Conservation (phyloP, 192 early-diverging fungal species). For the Chytriomyces sp. region DNA sequence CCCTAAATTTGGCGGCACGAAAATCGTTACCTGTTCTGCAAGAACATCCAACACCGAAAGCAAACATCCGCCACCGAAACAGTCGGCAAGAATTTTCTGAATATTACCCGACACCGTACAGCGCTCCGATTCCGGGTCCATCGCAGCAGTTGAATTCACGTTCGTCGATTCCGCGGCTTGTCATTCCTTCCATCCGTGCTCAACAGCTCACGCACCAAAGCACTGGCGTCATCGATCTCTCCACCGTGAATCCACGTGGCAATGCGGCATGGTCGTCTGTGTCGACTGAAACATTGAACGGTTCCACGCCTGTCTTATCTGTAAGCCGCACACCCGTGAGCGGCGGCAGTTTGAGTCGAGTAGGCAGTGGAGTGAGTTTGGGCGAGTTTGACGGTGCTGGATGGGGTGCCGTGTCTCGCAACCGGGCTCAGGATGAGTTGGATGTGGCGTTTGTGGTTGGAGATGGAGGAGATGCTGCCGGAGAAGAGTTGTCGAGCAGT, state of each 20-base stretch:
- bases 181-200: background rate
- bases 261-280: background rate
- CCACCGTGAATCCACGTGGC: background rate
- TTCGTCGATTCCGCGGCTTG: slow-evolving; percentile 11
- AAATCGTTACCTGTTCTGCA: background rate
- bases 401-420: background rate
- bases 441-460: background rate
- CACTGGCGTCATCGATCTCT: background rate
- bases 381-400: background rate
- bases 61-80: background rate
- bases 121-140: background rate
- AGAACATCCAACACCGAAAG: background rate
- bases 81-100: background rate
- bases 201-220: background rate
- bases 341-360: background rate
- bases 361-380: background rate
- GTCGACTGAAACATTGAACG: background rate
- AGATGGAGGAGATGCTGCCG: background rate
- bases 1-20: background rate
- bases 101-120: background rate
- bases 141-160: background rate
- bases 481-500: background rate
- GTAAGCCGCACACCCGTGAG: background rate
- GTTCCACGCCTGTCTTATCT: background rate
- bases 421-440: background rate